Base-by-base conservation (phyloP, 148 eudicot genomes). In the Hydrangea macrophylla region DNA sequence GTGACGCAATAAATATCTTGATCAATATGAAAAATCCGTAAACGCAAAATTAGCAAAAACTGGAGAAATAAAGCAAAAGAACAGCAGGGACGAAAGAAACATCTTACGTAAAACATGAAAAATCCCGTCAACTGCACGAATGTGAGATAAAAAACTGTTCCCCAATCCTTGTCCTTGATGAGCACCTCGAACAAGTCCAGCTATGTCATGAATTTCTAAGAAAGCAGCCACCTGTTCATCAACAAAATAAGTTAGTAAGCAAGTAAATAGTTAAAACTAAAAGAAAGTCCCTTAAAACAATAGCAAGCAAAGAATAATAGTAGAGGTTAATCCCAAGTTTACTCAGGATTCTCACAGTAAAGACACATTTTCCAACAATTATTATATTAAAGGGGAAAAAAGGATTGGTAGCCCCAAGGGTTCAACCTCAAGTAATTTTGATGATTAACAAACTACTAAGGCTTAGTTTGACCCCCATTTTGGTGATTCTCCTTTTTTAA, bases 91-190 rank as follows among this genome's bases (percentile, higher is more conserved):
- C 60, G 51, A 53, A 39, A 53, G 10, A 26, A 62, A 26, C n/a
- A 74, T 59, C 97, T 91, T 83, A 95, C 99, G 99, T 79, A 91
- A 76, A 58, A 95, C 99, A 79, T 95, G 99, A 59, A 95, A 95
- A 78, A 95, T 95, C 71, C 99, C 99, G 79, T 95, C 99, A 69
- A 95, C 99, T 45, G 99, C 99, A 58, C 99, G 96, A 68, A 95
- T 95, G 81, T 95, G 99, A 35, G 99, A 91, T 67, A 95, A 81
- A 76, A 95, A 95, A 75, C 74, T 95, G 90, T 95, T 95, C 66
- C 99, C 99, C 74, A 94, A 73, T 62, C 99, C 99, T 76, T 94
- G 88, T 60, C 99, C 99, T 84, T 91, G 75, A 77, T 94, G 99
- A 74, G 99, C 99, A 75, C 99, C 99, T 56, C 84, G 84, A 73